A percentile compares a stretch with the other conserved stretches of the same genome.
These are phyloP conservation scores for Nectriaceae sp. DNA, from an alignment of 2,329 filamentous ascomycete species.

Conservation along the genomic window DNA sequence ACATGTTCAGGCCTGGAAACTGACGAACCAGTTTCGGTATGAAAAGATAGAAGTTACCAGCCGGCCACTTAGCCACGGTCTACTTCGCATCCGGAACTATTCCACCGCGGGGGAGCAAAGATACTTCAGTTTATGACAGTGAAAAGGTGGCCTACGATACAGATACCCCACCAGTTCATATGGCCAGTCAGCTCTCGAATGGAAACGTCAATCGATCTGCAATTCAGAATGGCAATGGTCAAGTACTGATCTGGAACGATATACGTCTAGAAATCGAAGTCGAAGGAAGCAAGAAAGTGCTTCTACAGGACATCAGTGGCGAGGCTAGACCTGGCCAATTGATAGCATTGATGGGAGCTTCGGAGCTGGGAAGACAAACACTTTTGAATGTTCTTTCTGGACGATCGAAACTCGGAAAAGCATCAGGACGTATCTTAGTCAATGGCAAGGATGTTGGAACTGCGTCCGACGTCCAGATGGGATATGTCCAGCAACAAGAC, in stretches of 20 bases:
- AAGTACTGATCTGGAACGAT: conserved; percentile 69
- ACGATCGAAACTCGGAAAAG: conserved; percentile 71
- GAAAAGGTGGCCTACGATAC: neutral
- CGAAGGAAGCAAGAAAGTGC: conserved; percentile 31
- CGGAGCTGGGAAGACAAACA: conserved; percentile 82
- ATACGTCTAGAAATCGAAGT: conserved; percentile 70
- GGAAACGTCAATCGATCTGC: conserved; percentile 16
- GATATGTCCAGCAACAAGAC: conserved; percentile 65
- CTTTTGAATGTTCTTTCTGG: conserved; percentile 76
- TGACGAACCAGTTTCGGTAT: neutral
- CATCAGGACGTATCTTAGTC: conserved; percentile 75
- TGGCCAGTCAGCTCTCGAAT: conserved; percentile 11
- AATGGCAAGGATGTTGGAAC: conserved; percentile 68
- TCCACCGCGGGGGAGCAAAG: neutral
- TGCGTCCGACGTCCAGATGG: conserved; percentile 77
- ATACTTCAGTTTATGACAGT: neutral
- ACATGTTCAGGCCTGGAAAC: neutral
- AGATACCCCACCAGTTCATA: neutral
- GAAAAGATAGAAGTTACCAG: neutral
- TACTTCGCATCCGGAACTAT: neutral
- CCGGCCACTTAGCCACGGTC: neutral
- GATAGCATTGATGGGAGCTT: conserved; percentile 80
- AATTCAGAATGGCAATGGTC: conserved; percentile 31
- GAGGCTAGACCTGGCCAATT: conserved; percentile 80
- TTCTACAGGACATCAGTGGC: conserved; percentile 60